Evolutionary conservation across 495 filamentous ascomycete species (phyloP), one percentile per base, ranked within the genome.

Genomic region (Aspergillus hancockii): DNA sequence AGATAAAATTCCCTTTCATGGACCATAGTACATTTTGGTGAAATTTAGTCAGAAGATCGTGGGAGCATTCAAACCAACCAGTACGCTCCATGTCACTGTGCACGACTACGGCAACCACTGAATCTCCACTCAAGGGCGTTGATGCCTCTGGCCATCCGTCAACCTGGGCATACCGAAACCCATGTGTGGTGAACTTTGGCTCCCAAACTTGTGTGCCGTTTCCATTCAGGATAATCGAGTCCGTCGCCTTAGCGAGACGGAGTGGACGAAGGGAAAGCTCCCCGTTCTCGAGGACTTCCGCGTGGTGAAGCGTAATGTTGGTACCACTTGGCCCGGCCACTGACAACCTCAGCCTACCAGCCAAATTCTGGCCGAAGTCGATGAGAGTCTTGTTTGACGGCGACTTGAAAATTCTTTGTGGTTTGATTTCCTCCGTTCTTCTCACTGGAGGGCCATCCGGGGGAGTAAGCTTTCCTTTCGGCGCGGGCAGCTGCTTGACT

Each of bases 1-100:
- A 69, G 53, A 85, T 67, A 50, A 85, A 85, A 49, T 84, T 85
- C 0, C 80, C 77, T 5, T 73, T 71, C 78, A 84, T 81, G 9
- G 75, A 72, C 82, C 81, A 83, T 30, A 69, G 51, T 4, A 80
- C 69, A 52, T 85, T 85, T 7, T 71, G 49, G 40, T 82, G 75
- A 1, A 85, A 68, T 53, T 77, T 64, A 43, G 81, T 85, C 14
- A 85, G 58, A n/a, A 75, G 59, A 0, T 60, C 28, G 19, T 84
- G 58, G 4, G 79, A 83, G 51, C 77, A 82, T 19, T 71, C 62
- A 50, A 85, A 83, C 30, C 49, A 66, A 0, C 82, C 81, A 0
- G 74, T 79, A 0, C 71, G 70, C 31, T 72, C 59, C 75, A 85
- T 79, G 52, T 83, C 81, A 10, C 75, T 77, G 53, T 83, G 78